Evolutionary conservation across 2,329 filamentous ascomycete species (phyloP).

Genomic region (Colletotrichum spaethianum): DNA sequence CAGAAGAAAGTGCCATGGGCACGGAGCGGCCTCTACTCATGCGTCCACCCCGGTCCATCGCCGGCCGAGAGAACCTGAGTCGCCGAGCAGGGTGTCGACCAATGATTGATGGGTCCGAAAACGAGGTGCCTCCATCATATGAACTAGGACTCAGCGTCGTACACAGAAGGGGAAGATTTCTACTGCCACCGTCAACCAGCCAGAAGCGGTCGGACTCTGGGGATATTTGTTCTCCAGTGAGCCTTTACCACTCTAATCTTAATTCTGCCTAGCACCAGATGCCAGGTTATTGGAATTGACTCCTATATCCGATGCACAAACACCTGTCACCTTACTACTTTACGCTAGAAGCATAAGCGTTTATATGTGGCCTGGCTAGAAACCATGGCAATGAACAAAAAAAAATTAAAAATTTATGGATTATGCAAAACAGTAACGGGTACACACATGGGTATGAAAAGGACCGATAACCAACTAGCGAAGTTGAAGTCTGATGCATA

Average conservation of each 20-base stretch:
- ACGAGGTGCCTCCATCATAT: constrained; percentile 19
- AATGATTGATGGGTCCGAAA: constrained; percentile 23
- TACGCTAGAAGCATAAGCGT: neutral
- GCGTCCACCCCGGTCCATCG: constrained; percentile 7
- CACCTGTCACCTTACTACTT: neutral
- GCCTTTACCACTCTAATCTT: neutral
- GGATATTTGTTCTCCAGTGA: constrained; percentile 2
- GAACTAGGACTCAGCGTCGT: neutral
- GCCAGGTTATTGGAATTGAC: neutral
- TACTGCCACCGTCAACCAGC: neutral
- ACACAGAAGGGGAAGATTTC: neutral
- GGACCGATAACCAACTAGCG: neutral
- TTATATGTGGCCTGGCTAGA: no score
- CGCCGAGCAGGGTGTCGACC: neutral
- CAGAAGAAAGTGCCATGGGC: constrained; percentile 5
- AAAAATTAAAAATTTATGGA: no score
- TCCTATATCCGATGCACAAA: neutral
- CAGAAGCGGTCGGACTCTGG: neutral
- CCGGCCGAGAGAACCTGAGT: constrained; percentile 13
- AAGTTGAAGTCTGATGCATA: no score
- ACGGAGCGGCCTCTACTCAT: constrained; percentile 16
- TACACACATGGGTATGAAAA: neutral
- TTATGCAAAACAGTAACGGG: no score
- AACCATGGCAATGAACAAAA: neutral
- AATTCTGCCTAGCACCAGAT: neutral